Evolutionary conservation across 768 basidiomycete genomes (phyloP), one percentile per base, ranked within the genome.

Genomic region (Tylopilus intermedius): DNA sequence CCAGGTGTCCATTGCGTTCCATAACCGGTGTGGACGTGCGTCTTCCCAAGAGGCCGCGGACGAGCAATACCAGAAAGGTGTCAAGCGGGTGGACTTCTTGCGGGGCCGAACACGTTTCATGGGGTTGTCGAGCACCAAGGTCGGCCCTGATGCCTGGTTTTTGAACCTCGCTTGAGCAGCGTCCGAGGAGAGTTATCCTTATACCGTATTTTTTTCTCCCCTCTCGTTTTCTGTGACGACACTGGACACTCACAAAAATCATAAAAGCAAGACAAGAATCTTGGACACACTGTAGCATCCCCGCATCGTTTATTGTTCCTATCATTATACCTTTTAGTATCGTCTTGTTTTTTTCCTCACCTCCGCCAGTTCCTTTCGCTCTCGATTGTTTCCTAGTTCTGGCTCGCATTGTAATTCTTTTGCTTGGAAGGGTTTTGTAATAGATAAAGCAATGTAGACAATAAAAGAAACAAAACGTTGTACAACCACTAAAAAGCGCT

Each of bases 81-180:
- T 83, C 18, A 80, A 77, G 63, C 66, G 79, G 46, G 72, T 84
- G 0, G 82, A 84, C 63, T 82, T 80, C 58, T 64, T 84, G 45
- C 63, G 70, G 45, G 72, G 66, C 22, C 67, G 63, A 15, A 72
- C 65, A 3, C 71, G 65, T 58, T 76, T 83, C 64, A 74, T 72
- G 54, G 82, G 82, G 15, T 51, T 81, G 33, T 68, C 74, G 7
- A 70, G 75, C 56, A 69, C 64, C 47, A 63, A 62, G 45, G 58
- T 67, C 0, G 67, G 67, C 3, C 69, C 71, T 6, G 72, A 77
- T 32, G 68, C 68, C 1, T 71, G 78, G 70, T 11, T 43, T 32
- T 27, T 70, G 8, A 70, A 70, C 58, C 60, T 68, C 5, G 51
- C 56, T 43, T 70, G 58, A 68, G 13, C 24, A 5, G n/a, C 7